These are phyloP conservation scores for Pseudogymnoascus sp. DNA, from an alignment of 2,329 filamentous ascomycete genomes.

Conservation along the genomic window DNA sequence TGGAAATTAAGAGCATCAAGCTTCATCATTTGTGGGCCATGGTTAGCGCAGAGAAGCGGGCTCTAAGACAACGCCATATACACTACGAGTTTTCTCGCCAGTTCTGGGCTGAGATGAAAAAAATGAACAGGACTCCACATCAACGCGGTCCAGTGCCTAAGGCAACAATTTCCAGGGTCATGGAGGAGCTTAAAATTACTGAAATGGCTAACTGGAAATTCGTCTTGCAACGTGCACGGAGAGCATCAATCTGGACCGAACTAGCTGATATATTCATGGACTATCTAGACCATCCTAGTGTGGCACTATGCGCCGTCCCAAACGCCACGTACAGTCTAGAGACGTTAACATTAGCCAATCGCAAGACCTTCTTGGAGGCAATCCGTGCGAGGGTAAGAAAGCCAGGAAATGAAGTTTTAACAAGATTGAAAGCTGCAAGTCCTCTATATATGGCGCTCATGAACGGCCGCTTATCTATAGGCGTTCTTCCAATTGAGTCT, in stretches of 20 bases:
- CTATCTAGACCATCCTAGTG: conserved; percentile 14
- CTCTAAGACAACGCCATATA: conserved; percentile 16
- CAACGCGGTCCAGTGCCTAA: conserved; percentile 15
- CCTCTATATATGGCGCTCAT: conserved; percentile 15
- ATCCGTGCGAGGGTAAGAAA: conserved; percentile 16
- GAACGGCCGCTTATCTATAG: conserved; percentile 14
- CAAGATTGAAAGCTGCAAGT: conserved; percentile 16
- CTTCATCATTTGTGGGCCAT: conserved; percentile 16
- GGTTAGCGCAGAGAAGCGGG: conserved; percentile 16
- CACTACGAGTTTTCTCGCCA: conserved; percentile 18
- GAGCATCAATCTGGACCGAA: conserved; percentile 16
- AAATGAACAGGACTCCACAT: conserved; percentile 11
- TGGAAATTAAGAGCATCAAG: conserved; percentile 10
- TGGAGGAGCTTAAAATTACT: conserved; percentile 15
- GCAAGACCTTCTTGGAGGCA: conserved; percentile 14
- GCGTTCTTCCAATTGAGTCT: conserved; percentile 17
- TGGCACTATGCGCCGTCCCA: conserved; percentile 14
- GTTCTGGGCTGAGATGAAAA: conserved; percentile 16
- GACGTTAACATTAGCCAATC: conserved; percentile 14
- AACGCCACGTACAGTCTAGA: conserved; percentile 16
- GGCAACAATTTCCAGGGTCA: conserved; percentile 11
- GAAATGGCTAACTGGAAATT: conserved; percentile 13
- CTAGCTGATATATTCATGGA: conserved; percentile 15
- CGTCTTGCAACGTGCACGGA: conserved; percentile 14
- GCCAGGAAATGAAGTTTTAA: conserved; percentile 15